Conservation (phyloP, 495 filamentous ascomycete species). For the Aspergillus sparsus region DNA sequence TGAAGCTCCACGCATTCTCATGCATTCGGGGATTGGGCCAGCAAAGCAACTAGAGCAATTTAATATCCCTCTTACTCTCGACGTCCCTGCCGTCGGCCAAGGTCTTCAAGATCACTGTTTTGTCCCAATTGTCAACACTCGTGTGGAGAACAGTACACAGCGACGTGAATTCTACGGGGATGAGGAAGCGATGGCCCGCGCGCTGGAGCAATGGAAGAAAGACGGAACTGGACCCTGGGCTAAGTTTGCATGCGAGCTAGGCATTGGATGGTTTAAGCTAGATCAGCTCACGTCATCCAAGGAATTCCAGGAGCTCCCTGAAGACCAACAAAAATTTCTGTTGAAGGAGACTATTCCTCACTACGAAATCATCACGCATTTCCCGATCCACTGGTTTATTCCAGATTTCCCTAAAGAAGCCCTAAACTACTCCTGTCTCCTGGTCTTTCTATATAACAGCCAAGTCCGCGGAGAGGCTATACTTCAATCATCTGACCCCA, state of each 20-base stretch:
- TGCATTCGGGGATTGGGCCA: slow-evolving; percentile 67
- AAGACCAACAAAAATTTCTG: neutral
- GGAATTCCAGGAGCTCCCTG: slow-evolving; percentile 45
- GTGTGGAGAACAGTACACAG: slow-evolving; percentile 34
- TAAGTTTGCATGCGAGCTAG: slow-evolving; percentile 39
- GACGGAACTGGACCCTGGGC: slow-evolving; percentile 50
- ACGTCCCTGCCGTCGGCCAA: slow-evolving; percentile 54
- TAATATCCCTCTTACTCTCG: slow-evolving; percentile 50
- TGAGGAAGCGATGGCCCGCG: slow-evolving; percentile 32
- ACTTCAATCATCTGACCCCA: slow-evolving; percentile 54
- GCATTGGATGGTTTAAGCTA: slow-evolving; percentile 56
- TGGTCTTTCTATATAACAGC: slow-evolving; percentile 2
- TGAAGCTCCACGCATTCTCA: slow-evolving; percentile 60
- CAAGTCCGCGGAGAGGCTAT: slow-evolving; percentile 50
- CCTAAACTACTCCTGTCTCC: slow-evolving; percentile 1
- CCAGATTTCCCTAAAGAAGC: neutral
- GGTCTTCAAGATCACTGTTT: slow-evolving; percentile 59
- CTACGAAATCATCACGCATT: slow-evolving; percentile 5
- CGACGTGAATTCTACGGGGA: slow-evolving; percentile 37
- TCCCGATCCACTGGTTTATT: slow-evolving; percentile 5
- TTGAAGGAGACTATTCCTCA: neutral
- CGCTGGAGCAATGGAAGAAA: slow-evolving; percentile 40
- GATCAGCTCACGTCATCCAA: slow-evolving; percentile 34
- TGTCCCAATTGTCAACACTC: slow-evolving; percentile 25
- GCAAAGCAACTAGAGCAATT: slow-evolving; percentile 50